phyloP scores from a whole-genome alignment of 352 stramenopile genomes.

The Bremia lactucae region DNA sequence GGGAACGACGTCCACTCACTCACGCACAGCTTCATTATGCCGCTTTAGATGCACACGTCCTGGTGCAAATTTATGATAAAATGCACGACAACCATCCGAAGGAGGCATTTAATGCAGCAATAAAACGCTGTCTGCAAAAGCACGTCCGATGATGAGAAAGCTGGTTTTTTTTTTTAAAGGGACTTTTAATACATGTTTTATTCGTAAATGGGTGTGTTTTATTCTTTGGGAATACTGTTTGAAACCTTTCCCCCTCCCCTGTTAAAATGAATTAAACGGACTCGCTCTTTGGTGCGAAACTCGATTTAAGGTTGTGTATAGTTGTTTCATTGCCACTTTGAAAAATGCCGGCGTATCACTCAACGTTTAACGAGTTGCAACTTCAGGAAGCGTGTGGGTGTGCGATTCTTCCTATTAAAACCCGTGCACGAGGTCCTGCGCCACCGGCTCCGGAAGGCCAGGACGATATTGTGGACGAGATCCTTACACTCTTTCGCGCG shows the following conservation, averaged over 20 bases:
- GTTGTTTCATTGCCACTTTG: too few species aligned
- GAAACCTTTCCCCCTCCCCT: too few species aligned
- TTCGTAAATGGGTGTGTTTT: too few species aligned
- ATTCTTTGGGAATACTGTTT: too few species aligned
- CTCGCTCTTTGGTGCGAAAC: too few species aligned
- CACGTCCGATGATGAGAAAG: slow-evolving; percentile 33
- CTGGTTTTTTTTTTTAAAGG: too few species aligned
- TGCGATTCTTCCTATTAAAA: slow-evolving; percentile 86
- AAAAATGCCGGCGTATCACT: slow-evolving; percentile 90
- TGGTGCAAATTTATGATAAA: slow-evolving; percentile 45
- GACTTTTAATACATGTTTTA: too few species aligned
- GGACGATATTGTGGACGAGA: slow-evolving; percentile 90
- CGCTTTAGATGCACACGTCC: slow-evolving; percentile 55
- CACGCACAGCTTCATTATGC: slow-evolving; percentile 59
- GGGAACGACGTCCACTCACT: slow-evolving; percentile 56
- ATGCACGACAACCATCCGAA: slow-evolving; percentile 33
- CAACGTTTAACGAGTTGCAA: slow-evolving; percentile 65
- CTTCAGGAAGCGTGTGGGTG: slow-evolving; percentile 77
- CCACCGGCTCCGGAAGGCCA: slow-evolving; percentile 59
- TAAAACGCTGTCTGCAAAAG: slow-evolving; percentile 32
- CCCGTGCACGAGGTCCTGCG: slow-evolving; percentile 75
- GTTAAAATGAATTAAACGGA: too few species aligned
- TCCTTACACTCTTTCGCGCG: slow-evolving; percentile 86
- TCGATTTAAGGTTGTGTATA: too few species aligned
- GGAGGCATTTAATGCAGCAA: slow-evolving; percentile 18